phyloP scores from a whole-genome alignment of 164 flowering plant species.

The Magnolia sinica region DNA sequence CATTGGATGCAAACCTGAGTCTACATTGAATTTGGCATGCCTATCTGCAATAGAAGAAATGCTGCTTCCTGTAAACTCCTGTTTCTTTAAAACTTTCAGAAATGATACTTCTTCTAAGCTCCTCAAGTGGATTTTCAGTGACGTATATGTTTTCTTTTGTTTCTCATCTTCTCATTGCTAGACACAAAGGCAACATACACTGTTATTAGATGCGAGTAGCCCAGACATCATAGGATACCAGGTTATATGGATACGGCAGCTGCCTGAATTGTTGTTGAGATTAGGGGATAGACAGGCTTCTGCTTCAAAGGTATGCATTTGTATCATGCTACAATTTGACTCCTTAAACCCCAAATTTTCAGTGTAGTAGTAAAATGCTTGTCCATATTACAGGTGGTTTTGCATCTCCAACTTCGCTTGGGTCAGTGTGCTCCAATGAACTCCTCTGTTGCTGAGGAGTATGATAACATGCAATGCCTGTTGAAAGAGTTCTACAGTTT shows the following conservation, averaged over 20 bases:
- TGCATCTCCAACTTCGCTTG: constrained; percentile 62
- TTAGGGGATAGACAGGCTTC: constrained; percentile 56
- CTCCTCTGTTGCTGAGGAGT: constrained; percentile 44
- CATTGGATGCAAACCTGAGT: constrained; percentile 50
- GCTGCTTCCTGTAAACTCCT: constrained; percentile 59
- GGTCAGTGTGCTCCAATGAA: constrained; percentile 52
- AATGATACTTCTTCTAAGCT: neutral
- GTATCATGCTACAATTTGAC: neutral
- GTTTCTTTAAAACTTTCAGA: neutral
- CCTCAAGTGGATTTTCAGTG: neutral
- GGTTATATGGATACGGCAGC: constrained; percentile 61
- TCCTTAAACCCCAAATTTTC: neutral
- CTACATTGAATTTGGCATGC: constrained; percentile 63
- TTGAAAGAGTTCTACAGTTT: constrained; percentile 46
- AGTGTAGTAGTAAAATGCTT: neutral
- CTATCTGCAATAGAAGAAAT: constrained; percentile 65
- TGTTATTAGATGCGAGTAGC: constrained; percentile 37
- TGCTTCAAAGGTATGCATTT: constrained; percentile 48
- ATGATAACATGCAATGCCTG: constrained; percentile 46
- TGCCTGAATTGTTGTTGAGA: constrained; percentile 51
- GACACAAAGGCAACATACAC: constrained; percentile 27
- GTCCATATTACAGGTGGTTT: constrained; percentile 47
- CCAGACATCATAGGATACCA: constrained; percentile 37
- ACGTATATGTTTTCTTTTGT: neutral
- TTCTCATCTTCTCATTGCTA: constrained; percentile 6